Evolutionary conservation across 148 eudicot genomes (phyloP).

Genomic region (Arctostaphylos glauca): DNA sequence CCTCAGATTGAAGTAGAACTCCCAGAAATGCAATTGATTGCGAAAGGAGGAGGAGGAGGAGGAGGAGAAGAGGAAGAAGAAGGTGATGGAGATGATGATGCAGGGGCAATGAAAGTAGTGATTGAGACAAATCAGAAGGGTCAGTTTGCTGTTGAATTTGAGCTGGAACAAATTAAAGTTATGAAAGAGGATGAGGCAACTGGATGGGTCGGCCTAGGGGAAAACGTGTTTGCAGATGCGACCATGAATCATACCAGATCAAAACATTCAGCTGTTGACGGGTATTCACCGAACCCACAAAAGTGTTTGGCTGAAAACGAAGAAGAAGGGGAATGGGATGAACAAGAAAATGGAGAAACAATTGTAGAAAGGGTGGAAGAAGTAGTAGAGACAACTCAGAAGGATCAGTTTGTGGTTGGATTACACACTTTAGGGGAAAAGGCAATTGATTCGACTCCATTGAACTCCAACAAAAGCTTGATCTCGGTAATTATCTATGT

Average conservation of each 20-base stretch:
- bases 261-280: too few species aligned
- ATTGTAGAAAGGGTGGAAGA: neutral
- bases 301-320: too few species aligned
- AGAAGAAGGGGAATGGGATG: neutral
- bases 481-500: neutral
- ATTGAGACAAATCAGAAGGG: neutral
- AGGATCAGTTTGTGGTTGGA: neutral
- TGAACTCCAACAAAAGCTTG: neutral
- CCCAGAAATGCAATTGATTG: neutral
- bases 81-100: neutral
- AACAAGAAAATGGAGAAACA: too few species aligned
- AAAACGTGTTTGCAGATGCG: too few species aligned
- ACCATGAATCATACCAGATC: too few species aligned
- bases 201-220: too few species aligned
- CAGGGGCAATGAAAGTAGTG: neutral
- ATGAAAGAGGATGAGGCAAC: neutral
- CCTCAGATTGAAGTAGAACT: neutral
- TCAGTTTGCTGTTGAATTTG: neutral
- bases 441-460: constrained; percentile 11
- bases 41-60: too few species aligned
- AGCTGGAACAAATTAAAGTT: neutral
- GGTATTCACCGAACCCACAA: too few species aligned
- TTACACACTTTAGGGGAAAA: neutral
- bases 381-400: neutral
- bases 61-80: neutral